A percentile compares a stretch with the other conserved stretches of the same genome.
These are phyloP conservation scores for Durusdinium trenchii DNA, from an alignment of 73 alveolate genomes.

Conservation along the genomic window DNA sequence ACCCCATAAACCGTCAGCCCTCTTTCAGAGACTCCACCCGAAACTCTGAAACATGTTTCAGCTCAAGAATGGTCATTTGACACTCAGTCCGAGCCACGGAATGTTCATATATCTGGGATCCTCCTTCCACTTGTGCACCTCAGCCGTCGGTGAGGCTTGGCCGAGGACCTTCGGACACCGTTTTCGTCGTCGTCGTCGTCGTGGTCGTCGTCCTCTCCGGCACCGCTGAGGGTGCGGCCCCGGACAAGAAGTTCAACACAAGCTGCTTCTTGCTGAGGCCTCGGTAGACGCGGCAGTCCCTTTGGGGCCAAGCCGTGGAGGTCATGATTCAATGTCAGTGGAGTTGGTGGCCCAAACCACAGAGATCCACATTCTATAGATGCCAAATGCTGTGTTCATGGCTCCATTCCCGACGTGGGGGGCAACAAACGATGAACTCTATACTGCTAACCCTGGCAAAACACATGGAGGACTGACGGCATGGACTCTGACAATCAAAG, in stretches of 20 bases:
- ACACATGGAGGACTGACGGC: not conserved
- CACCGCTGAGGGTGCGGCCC: not conserved
- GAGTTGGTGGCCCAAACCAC: not conserved
- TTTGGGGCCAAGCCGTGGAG: too few relatives aligned
- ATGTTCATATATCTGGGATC: conserved; percentile 42
- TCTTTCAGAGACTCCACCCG: too few relatives aligned
- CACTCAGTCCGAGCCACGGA: conserved; percentile 2
- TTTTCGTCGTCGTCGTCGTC: too few relatives aligned
- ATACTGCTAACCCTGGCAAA: not conserved
- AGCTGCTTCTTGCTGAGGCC: conserved; percentile 83
- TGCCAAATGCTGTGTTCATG: not conserved
- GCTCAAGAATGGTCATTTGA: too few relatives aligned
- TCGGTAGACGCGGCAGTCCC: not conserved
- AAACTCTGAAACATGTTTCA: too few relatives aligned
- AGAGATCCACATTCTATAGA: not conserved
- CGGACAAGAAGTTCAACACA: conserved; percentile 41
- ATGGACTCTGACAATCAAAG: not conserved
- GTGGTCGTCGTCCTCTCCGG: not conserved
- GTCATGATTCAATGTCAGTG: too few relatives aligned
- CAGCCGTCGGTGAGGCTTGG: not conserved
- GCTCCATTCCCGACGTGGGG: not conserved
- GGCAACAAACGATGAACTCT: not conserved
- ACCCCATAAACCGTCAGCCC: too few relatives aligned
- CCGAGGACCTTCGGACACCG: not conserved
- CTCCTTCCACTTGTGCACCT: conserved; percentile 40